phyloP scores from a whole-genome alignment of 2,329 filamentous ascomycete species.

The Trichoderma sp. region DNA sequence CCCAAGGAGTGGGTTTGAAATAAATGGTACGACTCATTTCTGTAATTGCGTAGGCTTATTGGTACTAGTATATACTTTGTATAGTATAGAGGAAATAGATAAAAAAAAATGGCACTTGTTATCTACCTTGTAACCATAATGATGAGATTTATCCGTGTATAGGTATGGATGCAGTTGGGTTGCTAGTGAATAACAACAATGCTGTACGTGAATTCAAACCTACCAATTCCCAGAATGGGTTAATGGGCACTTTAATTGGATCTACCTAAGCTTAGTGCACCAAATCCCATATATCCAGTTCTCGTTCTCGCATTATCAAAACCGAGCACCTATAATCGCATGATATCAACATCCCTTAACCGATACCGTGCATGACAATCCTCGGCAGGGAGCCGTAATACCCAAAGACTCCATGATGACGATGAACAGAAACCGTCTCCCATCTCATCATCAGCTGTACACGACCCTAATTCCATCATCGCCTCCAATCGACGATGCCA shows the following conservation, averaged over 20 bases:
- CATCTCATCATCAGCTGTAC: slow-evolving; percentile 48
- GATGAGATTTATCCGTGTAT: neutral
- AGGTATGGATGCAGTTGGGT: neutral
- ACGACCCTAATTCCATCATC: slow-evolving; percentile 52
- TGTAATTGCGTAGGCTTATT: neutral
- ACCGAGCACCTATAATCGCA: neutral
- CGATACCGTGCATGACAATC: neutral
- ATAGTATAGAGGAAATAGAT: slow-evolving; percentile 10
- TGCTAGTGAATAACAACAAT: neutral
- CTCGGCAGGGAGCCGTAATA: neutral
- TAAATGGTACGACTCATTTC: neutral
- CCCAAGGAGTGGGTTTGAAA: slow-evolving; percentile 67
- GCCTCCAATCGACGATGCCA: slow-evolving; percentile 3
- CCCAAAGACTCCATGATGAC: neutral
- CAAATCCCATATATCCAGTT: neutral
- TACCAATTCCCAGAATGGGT: neutral
- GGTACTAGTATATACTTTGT: neutral
- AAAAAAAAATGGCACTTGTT: neutral
- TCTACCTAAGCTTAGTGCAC: neutral
- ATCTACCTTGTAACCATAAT: neutral
- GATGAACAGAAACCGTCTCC: slow-evolving; percentile 30
- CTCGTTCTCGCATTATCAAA: neutral
- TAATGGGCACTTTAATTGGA: neutral
- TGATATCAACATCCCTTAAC: neutral
- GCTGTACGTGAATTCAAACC: neutral